phyloP scores from a whole-genome alignment of 331 rosid species.

The Saraca asoca region DNA sequence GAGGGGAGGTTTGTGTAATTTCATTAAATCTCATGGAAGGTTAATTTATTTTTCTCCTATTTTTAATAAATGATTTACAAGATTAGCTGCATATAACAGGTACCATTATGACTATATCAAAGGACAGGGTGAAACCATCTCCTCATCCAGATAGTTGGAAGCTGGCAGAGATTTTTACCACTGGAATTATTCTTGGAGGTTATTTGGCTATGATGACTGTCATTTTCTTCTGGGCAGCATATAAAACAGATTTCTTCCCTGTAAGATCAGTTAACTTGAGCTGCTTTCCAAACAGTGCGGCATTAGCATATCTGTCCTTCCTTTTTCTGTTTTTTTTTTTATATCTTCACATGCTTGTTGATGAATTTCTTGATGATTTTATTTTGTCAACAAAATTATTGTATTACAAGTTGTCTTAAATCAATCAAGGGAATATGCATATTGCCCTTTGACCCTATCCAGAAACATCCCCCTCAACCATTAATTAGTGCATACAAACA shows the following conservation, averaged over 20 bases:
- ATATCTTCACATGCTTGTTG: neutral
- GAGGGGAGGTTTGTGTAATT: too few species aligned
- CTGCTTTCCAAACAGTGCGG: neutral
- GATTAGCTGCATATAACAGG: slow-evolving; percentile 44
- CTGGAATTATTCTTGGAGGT: slow-evolving; percentile 78
- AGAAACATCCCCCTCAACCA: neutral
- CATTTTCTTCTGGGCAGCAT: slow-evolving; percentile 86
- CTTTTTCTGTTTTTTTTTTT: neutral
- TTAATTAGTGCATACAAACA: neutral
- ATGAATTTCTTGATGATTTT: neutral
- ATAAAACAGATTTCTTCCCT: slow-evolving; percentile 77
- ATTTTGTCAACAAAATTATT: neutral
- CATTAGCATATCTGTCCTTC: neutral
- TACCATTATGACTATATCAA: slow-evolving; percentile 87
- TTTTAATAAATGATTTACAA: neutral
- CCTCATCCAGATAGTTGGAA: slow-evolving; percentile 95
- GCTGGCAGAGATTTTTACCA: slow-evolving; percentile 73
- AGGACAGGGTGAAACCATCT: slow-evolving; percentile 90
- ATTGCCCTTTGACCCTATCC: neutral
- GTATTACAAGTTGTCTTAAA: neutral
- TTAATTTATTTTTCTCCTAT: too few species aligned
- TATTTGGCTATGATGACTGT: slow-evolving; percentile 94
- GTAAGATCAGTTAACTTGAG: slow-evolving; percentile 39
- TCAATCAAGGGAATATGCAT: neutral
- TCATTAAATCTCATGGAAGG: too few species aligned